Evolutionary conservation across 805 yeast species (phyloP).

Genomic region (Saccharomycopsis lassenensis): DNA sequence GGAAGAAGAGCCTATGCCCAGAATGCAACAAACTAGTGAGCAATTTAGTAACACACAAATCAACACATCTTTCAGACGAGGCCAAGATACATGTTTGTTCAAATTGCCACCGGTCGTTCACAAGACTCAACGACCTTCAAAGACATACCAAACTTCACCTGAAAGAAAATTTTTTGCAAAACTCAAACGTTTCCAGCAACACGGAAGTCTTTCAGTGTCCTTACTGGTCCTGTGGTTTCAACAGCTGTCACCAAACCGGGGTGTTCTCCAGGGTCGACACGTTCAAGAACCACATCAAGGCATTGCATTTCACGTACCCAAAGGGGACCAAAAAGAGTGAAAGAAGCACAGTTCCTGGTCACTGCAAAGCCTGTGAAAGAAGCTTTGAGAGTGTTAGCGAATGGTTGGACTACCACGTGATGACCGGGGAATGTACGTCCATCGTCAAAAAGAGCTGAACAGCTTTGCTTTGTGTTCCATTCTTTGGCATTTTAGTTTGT

Average conservation of each 20-base stretch:
- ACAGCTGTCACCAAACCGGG: conserved; percentile 66
- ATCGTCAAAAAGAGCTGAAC: too few relatives aligned
- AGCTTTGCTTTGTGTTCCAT: too few relatives aligned
- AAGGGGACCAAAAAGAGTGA: conserved; percentile 74
- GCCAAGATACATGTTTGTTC: conserved; percentile 45
- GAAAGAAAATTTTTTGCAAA: conserved; percentile 8
- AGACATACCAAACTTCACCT: conserved; percentile 74
- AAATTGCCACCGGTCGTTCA: conserved; percentile 74
- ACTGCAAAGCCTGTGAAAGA: conserved; percentile 65
- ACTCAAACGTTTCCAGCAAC: conserved; percentile 8
- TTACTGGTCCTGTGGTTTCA: neutral
- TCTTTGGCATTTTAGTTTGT: too few relatives aligned
- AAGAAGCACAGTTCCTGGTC: conserved; percentile 57
- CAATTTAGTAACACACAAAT: conserved; percentile 54
- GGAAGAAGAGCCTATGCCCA: conserved; percentile 64
- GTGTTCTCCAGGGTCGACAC: conserved; percentile 86
- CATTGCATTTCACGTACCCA: conserved; percentile 83
- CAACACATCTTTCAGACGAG: conserved; percentile 62
- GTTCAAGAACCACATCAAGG: conserved; percentile 80
- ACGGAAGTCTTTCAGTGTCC: neutral
- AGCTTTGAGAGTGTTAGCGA: conserved; percentile 58
- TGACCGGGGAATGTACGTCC: conserved; percentile 10
- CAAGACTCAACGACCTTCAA: conserved; percentile 75
- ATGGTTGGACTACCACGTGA: conserved; percentile 67
- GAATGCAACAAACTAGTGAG: conserved; percentile 59